A percentile compares a stretch with the other conserved stretches of the same genome.
Conservation (phyloP, 495 filamentous ascomycete genomes). For the Penicillium steckii region DNA sequence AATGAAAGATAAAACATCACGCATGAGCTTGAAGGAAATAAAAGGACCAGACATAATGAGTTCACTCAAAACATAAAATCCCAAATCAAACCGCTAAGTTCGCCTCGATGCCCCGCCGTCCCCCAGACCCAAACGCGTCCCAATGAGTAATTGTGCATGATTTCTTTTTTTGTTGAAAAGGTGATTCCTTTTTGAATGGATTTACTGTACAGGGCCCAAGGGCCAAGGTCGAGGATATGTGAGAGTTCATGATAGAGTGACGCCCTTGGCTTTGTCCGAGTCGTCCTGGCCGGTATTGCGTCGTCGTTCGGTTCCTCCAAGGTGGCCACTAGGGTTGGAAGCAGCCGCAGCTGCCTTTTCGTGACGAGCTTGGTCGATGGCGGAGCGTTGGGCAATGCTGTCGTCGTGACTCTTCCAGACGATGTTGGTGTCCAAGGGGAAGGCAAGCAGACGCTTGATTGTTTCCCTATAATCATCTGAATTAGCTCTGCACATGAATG, state of each 20-base stretch:
- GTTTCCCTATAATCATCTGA: constrained; percentile 66
- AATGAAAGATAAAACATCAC: constrained; percentile 18
- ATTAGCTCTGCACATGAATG: not conserved
- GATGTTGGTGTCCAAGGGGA: constrained; percentile 85
- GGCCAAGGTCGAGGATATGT: constrained; percentile 17
- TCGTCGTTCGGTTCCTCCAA: constrained; percentile 44
- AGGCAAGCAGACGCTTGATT: constrained; percentile 81
- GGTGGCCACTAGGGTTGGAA: constrained; percentile 30
- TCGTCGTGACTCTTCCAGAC: constrained; percentile 90
- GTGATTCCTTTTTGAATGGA: constrained; percentile 27
- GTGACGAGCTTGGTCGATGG: constrained; percentile 78
- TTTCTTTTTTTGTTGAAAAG: constrained; percentile 36
- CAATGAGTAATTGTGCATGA: constrained; percentile 37
- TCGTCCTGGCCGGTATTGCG: constrained; percentile 47
- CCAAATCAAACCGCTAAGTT: constrained; percentile 44
- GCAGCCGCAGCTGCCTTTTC: constrained; percentile 56
- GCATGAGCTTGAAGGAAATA: too few species aligned
- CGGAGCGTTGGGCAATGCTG: constrained; percentile 77
- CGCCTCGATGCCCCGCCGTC: constrained; percentile 42
- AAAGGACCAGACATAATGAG: constrained; percentile 18
- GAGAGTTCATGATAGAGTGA: constrained; percentile 26
- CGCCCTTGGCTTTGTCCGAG: constrained; percentile 45
- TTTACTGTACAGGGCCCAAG: constrained; percentile 50
- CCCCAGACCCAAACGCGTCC: constrained; percentile 43
- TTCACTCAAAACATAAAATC: constrained; percentile 29